phyloP scores from a whole-genome alignment of 345 rosid species.

The Punica granatum region DNA sequence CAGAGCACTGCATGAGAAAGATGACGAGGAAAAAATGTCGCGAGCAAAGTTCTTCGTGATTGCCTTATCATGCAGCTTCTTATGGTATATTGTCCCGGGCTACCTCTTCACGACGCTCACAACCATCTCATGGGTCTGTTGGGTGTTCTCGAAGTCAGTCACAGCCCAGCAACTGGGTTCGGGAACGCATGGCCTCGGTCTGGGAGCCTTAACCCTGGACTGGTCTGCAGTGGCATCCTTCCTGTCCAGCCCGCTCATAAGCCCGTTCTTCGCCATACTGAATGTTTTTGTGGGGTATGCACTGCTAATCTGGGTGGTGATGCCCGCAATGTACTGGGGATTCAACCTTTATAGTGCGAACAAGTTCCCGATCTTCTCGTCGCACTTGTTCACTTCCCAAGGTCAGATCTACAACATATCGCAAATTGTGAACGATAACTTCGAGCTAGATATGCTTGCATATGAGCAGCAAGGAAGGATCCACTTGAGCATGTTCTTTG shows the following conservation, averaged over 20 bases:
- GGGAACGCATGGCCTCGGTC: slow-evolving; percentile 15
- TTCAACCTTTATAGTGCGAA: slow-evolving; percentile 6
- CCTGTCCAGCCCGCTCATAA: slow-evolving; percentile 14
- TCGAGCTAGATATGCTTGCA: slow-evolving; percentile 9
- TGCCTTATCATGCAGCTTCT: slow-evolving; percentile 11
- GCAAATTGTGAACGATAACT: slow-evolving; percentile 10
- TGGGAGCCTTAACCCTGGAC: slow-evolving; percentile 15
- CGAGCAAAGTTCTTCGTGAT: slow-evolving; percentile 17
- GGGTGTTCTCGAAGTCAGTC: slow-evolving; percentile 17
- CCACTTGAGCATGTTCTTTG: slow-evolving; percentile 17
- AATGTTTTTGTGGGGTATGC: slow-evolving; percentile 12
- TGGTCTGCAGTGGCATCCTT: slow-evolving; percentile 15
- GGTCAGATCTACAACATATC: slow-evolving; percentile 16
- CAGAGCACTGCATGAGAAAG: slow-evolving; percentile 21
- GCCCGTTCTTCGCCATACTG: slow-evolving; percentile 16
- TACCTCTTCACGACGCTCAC: slow-evolving; percentile 14
- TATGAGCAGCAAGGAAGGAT: slow-evolving; percentile 14
- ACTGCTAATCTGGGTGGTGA: slow-evolving; percentile 4
- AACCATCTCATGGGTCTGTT: slow-evolving; percentile 17
- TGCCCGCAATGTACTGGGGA: slow-evolving; percentile 13
- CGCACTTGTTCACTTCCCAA: slow-evolving; percentile 11
- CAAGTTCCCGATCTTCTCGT: slow-evolving; percentile 15
- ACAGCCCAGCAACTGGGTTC: slow-evolving; percentile 19
- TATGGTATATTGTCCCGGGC: slow-evolving; percentile 10
- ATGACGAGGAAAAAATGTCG: slow-evolving; percentile 1